These are phyloP conservation scores for Suillus variegatus DNA, from an alignment of 768 basidiomycete species.

Conservation along the genomic window DNA sequence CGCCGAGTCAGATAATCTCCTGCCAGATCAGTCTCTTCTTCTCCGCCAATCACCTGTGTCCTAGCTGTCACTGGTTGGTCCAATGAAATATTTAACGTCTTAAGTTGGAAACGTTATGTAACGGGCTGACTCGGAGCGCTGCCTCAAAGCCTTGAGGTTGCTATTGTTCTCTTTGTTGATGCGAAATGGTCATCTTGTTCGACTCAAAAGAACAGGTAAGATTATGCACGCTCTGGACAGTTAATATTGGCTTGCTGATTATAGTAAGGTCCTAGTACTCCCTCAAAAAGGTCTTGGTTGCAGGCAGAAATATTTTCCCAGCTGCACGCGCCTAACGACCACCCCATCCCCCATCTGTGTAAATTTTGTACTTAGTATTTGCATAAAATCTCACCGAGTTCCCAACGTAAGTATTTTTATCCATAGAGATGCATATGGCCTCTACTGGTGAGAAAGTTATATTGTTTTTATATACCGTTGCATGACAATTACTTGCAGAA, in stretches of 20 bases:
- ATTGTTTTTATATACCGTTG: too few relatives aligned
- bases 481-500: too few relatives aligned
- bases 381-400: neutral
- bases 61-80: neutral
- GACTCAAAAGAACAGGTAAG: neutral
- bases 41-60: slow-evolving; percentile 1
- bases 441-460: too few relatives aligned
- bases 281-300: neutral
- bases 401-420: neutral
- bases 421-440: too few relatives aligned
- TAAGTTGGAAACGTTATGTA: neutral
- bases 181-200: neutral
- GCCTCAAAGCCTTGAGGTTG: neutral
- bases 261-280: neutral
- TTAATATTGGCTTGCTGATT: neutral
- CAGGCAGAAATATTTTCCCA: neutral
- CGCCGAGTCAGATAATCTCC: slow-evolving; percentile 13
- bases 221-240: too few relatives aligned
- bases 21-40: slow-evolving; percentile 9
- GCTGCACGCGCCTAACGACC: neutral
- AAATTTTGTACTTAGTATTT: neutral
- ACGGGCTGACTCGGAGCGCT: neutral
- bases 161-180: neutral
- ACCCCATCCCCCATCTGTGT: neutral
- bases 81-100: neutral